Base-by-base conservation (phyloP, 805 yeast genomes). In the Metschnikowia colocasiae region DNA sequence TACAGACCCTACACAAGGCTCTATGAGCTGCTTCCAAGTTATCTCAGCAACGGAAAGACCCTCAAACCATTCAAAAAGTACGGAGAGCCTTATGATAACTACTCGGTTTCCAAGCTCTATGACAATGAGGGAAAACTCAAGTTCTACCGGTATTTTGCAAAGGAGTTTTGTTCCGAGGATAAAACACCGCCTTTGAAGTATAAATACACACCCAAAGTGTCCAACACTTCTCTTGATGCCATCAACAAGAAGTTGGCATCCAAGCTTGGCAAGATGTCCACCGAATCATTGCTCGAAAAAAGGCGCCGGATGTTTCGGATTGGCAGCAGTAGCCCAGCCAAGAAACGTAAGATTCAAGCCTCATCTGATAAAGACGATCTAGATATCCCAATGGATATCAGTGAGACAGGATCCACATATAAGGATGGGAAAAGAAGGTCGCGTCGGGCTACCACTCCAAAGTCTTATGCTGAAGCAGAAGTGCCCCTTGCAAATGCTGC, bases 61-160 rank as follows among this genome's bases (percentile, higher is more conserved):
- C 43, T 61, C n/a, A 60, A 62, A 39, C 61, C 64, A 4, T 48
- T 58, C 25, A 66, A 63, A 43, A 55, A 52, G 15, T 60, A 59
- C 40, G 47, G 52, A 4, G 72, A 68, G 46, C 58, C 60, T 10
- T 64, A 64, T 46, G 60, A 57, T n/a, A 55, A 61, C 12, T 40
- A 43, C 23, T 49, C 62, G 15, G 67, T 88, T 10, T 74, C 84
- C 0, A 74, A 85, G 51, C 82, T 83, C 15, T 79, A 80, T 49
- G 95, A 87, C 58, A 81, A 81, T 54, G 82, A 80, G 49, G 95
- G 95, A 0, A 81, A 89, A 53, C 73, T 76, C 48, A 85, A 87
- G 58, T 86, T 81, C 54, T 87, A 79, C 62, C 71, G 95, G 34
- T 82, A 85, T 55, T 69, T 59, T 45, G 56, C 59, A 15, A 57